phyloP scores from a whole-genome alignment of 257 asterid genomes.

The Solanum okadae region DNA sequence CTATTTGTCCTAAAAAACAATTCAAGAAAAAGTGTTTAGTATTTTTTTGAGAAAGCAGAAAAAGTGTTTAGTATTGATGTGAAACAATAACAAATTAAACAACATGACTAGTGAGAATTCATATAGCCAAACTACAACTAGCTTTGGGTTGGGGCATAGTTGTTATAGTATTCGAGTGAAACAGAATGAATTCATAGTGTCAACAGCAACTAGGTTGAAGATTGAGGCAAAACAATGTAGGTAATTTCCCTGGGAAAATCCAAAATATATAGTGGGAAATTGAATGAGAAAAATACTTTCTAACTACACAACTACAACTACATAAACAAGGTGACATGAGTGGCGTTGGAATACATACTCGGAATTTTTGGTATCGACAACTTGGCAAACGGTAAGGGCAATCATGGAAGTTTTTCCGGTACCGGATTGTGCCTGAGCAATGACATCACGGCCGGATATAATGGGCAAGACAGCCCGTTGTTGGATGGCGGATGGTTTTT shows the following conservation, averaged over 20 bases:
- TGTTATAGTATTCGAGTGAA: not conserved
- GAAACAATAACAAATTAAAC: not conserved
- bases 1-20: not conserved
- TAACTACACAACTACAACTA: not conserved
- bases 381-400: conserved; percentile 83
- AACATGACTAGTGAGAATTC: not conserved
- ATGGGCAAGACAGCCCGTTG: conserved; percentile 83
- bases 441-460: conserved; percentile 78
- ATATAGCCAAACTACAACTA: not conserved
- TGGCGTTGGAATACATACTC: conserved; percentile 36
- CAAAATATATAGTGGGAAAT: not conserved
- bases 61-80: not conserved
- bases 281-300: not conserved
- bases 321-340: too few species aligned
- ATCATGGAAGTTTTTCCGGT: conserved; percentile 95
- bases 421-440: conserved; percentile 92
- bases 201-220: not conserved
- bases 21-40: not conserved
- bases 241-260: not conserved
- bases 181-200: not conserved
- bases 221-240: not conserved
- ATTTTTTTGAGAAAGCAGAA: too few species aligned
- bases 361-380: conserved; percentile 79
- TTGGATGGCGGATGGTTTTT: conserved; percentile 90
- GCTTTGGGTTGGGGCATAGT: not conserved